A percentile compares a stretch with the other conserved stretches of the same genome.
Evolutionary conservation across 352 stramenopile genomes (phyloP).

Genomic region (Pythium scleroteichum): DNA sequence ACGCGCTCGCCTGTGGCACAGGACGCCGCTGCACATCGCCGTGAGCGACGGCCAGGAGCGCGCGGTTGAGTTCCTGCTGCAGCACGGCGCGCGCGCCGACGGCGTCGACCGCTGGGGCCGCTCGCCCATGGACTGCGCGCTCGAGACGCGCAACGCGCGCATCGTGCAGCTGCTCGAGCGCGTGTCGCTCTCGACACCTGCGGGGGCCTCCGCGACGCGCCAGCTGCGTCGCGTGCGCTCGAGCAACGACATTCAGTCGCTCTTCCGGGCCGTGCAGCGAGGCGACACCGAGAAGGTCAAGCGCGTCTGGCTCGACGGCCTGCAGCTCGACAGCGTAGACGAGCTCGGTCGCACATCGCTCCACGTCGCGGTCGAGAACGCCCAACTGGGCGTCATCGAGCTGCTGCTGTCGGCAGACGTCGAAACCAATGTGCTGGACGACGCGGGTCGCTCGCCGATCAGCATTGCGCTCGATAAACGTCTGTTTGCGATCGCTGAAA

Average conservation of each 20-base stretch:
- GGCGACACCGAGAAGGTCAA: conserved; percentile 81
- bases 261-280: conserved; percentile 58
- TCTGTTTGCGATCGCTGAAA: conserved; percentile 53
- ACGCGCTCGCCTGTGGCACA: conserved; percentile 16
- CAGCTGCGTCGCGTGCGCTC: conserved; percentile 23
- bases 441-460: conserved; percentile 56
- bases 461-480: conserved; percentile 67
- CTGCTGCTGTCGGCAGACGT: conserved; percentile 74
- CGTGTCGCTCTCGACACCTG: neutral
- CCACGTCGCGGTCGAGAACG: conserved; percentile 77
- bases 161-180: conserved; percentile 55
- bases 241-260: conserved; percentile 41
- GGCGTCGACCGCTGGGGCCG: conserved; percentile 69
- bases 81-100: conserved; percentile 53
- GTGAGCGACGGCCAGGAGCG: conserved; percentile 60
- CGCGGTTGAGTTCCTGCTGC: conserved; percentile 64
- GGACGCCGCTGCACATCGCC: conserved; percentile 76
- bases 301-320: conserved; percentile 62
- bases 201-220: neutral
- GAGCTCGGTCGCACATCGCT: conserved; percentile 57
- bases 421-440: conserved; percentile 55
- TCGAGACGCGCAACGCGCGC: conserved; percentile 49
- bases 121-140: conserved; percentile 67
- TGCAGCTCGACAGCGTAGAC: conserved; percentile 66
- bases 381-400: conserved; percentile 71